These are phyloP conservation scores for Liquidambar formosana DNA, from an alignment of 164 flowering plant genomes.

Conservation along the genomic window DNA sequence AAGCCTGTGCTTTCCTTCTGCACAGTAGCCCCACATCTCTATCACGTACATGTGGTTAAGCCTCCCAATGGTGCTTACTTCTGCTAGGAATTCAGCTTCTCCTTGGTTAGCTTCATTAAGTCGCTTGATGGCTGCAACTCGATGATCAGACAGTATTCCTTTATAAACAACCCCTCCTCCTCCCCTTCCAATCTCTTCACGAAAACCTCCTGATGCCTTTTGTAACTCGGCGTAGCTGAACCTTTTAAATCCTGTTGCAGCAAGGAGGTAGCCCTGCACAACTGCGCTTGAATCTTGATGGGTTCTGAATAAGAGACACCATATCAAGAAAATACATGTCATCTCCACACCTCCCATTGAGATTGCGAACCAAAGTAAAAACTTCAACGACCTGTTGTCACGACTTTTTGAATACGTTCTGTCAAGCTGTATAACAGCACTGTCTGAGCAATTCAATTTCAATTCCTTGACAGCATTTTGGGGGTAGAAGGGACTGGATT, in stretches of 20 bases:
- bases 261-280: slow-evolving; percentile 14
- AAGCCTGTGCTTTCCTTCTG: slow-evolving; percentile 24
- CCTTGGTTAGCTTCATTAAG: slow-evolving; percentile 27
- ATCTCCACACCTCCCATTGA: slow-evolving; percentile 15
- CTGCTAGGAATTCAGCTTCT: slow-evolving; percentile 32
- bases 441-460: background rate
- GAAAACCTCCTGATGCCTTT: slow-evolving; percentile 25
- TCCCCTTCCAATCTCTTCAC: slow-evolving; percentile 37
- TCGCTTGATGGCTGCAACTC: slow-evolving; percentile 32
- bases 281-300: background rate
- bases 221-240: slow-evolving; percentile 26
- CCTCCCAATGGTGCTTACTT: slow-evolving; percentile 26
- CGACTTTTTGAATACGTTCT: background rate
- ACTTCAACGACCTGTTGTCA: background rate
- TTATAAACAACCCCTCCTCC: slow-evolving; percentile 27
- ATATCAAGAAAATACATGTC: slow-evolving; percentile 4
- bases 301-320: slow-evolving; percentile 9
- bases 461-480: background rate
- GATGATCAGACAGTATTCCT: slow-evolving; percentile 18
- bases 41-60: slow-evolving; percentile 39
- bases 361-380: slow-evolving; percentile 14
- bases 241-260: slow-evolving; percentile 26
- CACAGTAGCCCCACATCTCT: slow-evolving; percentile 35
- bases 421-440: background rate
- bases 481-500: background rate